Conservation (phyloP, 2,329 filamentous ascomycete species). For the Pseudogymnoascus sp. region DNA sequence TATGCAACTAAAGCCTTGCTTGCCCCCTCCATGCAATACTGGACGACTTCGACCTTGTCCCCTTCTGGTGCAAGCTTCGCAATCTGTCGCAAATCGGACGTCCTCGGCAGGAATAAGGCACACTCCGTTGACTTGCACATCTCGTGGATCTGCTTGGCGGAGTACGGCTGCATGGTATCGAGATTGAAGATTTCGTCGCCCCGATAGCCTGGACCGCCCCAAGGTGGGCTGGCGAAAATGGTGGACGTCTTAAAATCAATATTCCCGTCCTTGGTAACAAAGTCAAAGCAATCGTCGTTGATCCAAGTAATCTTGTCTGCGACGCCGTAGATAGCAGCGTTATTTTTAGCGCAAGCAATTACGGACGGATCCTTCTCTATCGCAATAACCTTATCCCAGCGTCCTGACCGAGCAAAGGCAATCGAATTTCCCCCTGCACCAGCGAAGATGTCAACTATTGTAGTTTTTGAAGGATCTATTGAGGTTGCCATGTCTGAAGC, state of each 20-base stretch:
- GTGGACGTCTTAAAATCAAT: conserved; percentile 32
- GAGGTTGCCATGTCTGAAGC: conserved; percentile 30
- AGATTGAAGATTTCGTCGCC: conserved; percentile 71
- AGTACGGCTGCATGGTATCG: conserved; percentile 82
- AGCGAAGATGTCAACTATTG: conserved; percentile 78
- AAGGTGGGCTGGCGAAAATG: conserved; percentile 66
- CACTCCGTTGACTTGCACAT: conserved; percentile 54
- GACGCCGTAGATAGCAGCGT: conserved; percentile 79
- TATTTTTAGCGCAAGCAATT: conserved; percentile 85
- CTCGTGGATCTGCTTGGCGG: conserved; percentile 52
- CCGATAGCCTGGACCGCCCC: conserved; percentile 63
- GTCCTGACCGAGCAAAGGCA: conserved; percentile 74
- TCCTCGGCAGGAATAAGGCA: conserved; percentile 78
- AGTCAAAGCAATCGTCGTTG: conserved; percentile 74
- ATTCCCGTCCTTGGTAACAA: conserved; percentile 40
- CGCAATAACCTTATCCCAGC: conserved; percentile 78
- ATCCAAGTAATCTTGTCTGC: conserved; percentile 75
- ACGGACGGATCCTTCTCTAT: conserved; percentile 78
- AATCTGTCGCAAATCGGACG: conserved; percentile 73
- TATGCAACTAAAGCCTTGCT: conserved; percentile 75
- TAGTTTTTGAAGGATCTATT: conserved; percentile 20
- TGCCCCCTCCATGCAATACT: conserved; percentile 86
- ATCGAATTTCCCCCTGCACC: conserved; percentile 92
- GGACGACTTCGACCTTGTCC: conserved; percentile 62
- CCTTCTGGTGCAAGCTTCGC: conserved; percentile 46